Conservation (phyloP, 129 eudicot species). For the Flaveria bidentis region DNA sequence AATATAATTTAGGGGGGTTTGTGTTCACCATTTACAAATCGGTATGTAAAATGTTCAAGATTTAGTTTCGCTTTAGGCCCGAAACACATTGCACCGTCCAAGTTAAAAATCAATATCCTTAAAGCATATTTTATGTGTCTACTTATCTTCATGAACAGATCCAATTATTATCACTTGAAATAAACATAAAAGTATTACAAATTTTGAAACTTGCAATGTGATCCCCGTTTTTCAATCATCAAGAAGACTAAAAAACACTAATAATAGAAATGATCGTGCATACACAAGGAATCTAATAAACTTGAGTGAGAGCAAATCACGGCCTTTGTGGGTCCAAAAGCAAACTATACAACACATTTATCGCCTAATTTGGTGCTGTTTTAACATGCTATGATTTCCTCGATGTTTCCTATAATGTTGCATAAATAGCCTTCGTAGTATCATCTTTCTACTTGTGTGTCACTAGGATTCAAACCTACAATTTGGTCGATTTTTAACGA, state of each 20-base stretch:
- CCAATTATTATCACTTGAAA: conserved; percentile 19
- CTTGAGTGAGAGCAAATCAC: conserved; percentile 39
- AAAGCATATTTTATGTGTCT: too few relatives aligned
- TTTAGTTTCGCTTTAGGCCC: too few relatives aligned
- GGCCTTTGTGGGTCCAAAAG: conserved; percentile 38
- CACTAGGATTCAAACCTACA: conserved; percentile 12
- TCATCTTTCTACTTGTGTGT: conserved; percentile 1
- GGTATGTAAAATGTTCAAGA: too few relatives aligned
- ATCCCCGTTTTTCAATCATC: conserved; percentile 28
- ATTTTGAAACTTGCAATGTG: conserved; percentile 3
- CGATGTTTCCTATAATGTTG: conserved; percentile 24
- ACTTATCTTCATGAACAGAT: neutral
- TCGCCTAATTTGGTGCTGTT: conserved; percentile 37
- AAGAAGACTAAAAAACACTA: conserved; percentile 10
- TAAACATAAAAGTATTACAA: conserved; percentile 28
- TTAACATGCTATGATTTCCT: conserved; percentile 37
- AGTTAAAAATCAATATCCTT: too few relatives aligned
- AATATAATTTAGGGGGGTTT: too few relatives aligned
- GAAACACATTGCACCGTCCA: too few relatives aligned
- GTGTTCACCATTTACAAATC: too few relatives aligned
- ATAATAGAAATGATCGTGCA: neutral
- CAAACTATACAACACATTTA: conserved; percentile 16
- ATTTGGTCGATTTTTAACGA: neutral
- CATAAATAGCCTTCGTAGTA: conserved; percentile 17
- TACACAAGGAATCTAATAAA: conserved; percentile 23